Conservation (phyloP, 345 rosid species). For the Gynandropsis gynandra region DNA sequence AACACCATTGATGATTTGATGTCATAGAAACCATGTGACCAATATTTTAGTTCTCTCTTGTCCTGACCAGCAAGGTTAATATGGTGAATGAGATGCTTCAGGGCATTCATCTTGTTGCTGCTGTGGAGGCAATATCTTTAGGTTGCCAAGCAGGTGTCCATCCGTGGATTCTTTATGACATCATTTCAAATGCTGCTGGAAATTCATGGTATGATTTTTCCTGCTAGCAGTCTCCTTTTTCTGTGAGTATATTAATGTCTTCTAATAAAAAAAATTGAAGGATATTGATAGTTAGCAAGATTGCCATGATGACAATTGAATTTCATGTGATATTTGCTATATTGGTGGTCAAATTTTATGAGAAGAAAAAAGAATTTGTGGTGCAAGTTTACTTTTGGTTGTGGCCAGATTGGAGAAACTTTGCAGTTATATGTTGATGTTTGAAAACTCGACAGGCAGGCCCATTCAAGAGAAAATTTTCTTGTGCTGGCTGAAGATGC, state of each 20-base stretch:
- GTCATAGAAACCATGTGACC: conserved; percentile 3
- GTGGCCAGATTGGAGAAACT: conserved; percentile 14
- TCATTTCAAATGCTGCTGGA: conserved; percentile 96
- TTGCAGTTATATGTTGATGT: conserved; percentile 5
- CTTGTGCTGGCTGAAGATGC: conserved; percentile 4
- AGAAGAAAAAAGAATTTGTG: neutral
- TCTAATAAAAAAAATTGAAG: conserved; percentile 2
- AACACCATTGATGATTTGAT: conserved; percentile 1
- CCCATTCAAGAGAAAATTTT: neutral
- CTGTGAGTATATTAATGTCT: neutral
- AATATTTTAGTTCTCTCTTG: conserved; percentile 4
- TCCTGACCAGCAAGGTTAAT: conserved; percentile 54
- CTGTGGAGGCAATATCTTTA: conserved; percentile 83
- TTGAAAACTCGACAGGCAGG: conserved; percentile 3
- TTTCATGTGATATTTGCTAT: conserved; percentile 11
- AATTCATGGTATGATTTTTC: conserved; percentile 69
- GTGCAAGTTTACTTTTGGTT: conserved; percentile 2
- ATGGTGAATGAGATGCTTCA: conserved; percentile 75
- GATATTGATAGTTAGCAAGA: neutral
- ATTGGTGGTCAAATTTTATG: neutral
- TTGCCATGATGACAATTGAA: neutral
- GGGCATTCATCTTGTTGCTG: conserved; percentile 83
- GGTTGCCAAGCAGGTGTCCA: conserved; percentile 64
- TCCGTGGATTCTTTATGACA: conserved; percentile 92
- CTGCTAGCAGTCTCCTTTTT: conserved; percentile 8